Percentiles rank a stretch among this genome's conserved stretches.
phyloP scores from a whole-genome alignment of 2,329 filamentous ascomycete species.

The Pestalotiopsis sp. region DNA sequence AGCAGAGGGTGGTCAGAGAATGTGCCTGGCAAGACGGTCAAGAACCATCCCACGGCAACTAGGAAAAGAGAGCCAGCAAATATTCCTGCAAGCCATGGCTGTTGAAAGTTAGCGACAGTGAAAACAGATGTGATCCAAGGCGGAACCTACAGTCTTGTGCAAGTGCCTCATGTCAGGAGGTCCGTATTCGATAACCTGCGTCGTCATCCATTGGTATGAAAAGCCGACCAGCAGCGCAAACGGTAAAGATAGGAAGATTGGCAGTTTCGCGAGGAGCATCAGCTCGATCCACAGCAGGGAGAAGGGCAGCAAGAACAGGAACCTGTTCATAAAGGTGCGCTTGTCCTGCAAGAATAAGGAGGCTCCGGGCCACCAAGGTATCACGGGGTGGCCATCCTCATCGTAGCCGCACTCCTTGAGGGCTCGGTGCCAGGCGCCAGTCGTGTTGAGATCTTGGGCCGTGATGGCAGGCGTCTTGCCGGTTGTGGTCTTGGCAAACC shows the following conservation, averaged over 20 bases:
- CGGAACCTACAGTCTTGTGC: conserved; percentile 74
- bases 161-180: conserved; percentile 87
- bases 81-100: conserved; percentile 92
- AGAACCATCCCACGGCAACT: conserved; percentile 75
- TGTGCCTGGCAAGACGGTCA: conserved; percentile 75
- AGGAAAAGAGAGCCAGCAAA: conserved; percentile 87
- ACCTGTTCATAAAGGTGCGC: conserved; percentile 76
- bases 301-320: conserved; percentile 90
- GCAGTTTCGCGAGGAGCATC: conserved; percentile 72
- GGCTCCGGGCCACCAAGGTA: conserved; percentile 72
- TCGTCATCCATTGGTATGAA: conserved; percentile 75
- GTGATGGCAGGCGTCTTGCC: conserved; percentile 89
- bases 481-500: conserved; percentile 85
- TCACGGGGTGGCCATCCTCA: conserved; percentile 71
- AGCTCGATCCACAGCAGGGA: conserved; percentile 72
- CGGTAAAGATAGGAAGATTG: conserved; percentile 77
- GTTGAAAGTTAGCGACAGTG: not conserved
- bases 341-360: conserved; percentile 76
- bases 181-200: conserved; percentile 78
- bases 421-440: conserved; percentile 78
- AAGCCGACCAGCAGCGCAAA: conserved; percentile 67
- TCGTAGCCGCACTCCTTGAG: conserved; percentile 84
- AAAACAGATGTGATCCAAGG: not conserved
- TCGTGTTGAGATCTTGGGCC: conserved; percentile 87
- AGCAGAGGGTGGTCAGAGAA: conserved; percentile 68